Evolutionary conservation across 306 rosid genomes (phyloP), one percentile per base, ranked within the genome.

Genomic region (Hippophae rhamnoides): DNA sequence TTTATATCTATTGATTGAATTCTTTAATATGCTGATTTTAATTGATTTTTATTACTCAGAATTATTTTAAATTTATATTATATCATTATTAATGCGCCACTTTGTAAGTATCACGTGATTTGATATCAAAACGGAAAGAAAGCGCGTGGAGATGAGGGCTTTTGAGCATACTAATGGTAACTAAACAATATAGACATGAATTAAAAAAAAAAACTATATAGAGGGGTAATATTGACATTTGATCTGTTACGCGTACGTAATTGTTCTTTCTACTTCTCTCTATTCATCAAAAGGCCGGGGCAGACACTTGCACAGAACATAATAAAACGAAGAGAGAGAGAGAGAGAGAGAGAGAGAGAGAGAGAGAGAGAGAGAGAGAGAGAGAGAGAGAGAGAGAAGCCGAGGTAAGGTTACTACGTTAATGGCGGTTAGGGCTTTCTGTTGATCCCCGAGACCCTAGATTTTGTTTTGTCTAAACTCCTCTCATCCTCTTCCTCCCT

Each of bases 381-480:
- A 66, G 69, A 54, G 62, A 73, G 67, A 59, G 64, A 63, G 57
- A n/a, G 64, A 71, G 62, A 49, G 72, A 62, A n/a, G n/a, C n/a
- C n/a, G 54, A 60, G 57, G 64, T 82, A 69, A 7, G 79, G 62
- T 79, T 74, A 81, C 69, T 71, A 47, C 70, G 62, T 72, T 50
- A 67, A 79, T 87, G 87, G 92, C 86, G 82, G 82, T 80, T 90
- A 83, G 98, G 95, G 98, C 81, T 90, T 79, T 72, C 68, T 52
- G 60, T 72, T 76, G 78, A 81, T 74, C 75, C 70, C 63, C 69
- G 27, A 42, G 52, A 69, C 66, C 63, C 76, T 69, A 57, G 12
- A 67, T 62, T 82, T 78, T 67, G 67, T 56, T 65, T 57, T 63
- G 73, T 53, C 53, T 62, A 18, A n/a, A 14, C 57, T 61, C 26